Base-by-base conservation (phyloP, 805 yeast genomes). In the Blastobotrys chiropterorum region DNA sequence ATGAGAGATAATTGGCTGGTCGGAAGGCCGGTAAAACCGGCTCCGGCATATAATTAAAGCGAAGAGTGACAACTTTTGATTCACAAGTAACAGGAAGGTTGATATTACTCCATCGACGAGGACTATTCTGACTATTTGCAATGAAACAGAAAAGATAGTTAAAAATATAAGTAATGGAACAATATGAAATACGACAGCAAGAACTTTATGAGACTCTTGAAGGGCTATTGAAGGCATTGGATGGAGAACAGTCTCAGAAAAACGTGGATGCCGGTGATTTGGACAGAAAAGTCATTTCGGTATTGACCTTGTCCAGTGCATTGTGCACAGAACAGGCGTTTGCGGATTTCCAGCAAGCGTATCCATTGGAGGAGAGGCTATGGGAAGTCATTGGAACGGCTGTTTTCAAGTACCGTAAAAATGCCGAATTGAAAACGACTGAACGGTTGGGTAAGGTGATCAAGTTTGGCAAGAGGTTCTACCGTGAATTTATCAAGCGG, bases 401-500 rank as follows among this genome's bases (percentile, higher is more conserved):
- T 4, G 19, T 44, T n/a, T 15, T 19, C 43, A 38, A 20, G 31
- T 38, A 46, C 48, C 31, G 42, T n/a, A 43, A n/a, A 4, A 16
- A 40, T 6, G 50, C 22, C 8, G n/a, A 21, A 14, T 38, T 21
- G 14, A n/a, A 6, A 4, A 14, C 11, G 3, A 15, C 13, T 13
- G 19, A 38, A 16, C 49, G 44, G 17, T 38, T 50, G n/a, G 16
- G 15, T 42, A 45, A 39, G 16, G 17, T 48, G 41, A 16, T 22
- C 46, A 48, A 48, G 20, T 21, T 38, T 13, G 20, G 26, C 31
- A 14, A 38, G 14, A 14, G 17, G 41, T 40, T 22, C 20, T 40
- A 44, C 40, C 38, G 40, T 16, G 53, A 46, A 31, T 40, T 15
- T 20, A 22, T 50, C n/a, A 38, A 40, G 31, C 45, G 49, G 17